These are phyloP conservation scores for Phenoliferia sp. DNA, from an alignment of 1,284 basidiomycete genomes.

Conservation along the genomic window DNA sequence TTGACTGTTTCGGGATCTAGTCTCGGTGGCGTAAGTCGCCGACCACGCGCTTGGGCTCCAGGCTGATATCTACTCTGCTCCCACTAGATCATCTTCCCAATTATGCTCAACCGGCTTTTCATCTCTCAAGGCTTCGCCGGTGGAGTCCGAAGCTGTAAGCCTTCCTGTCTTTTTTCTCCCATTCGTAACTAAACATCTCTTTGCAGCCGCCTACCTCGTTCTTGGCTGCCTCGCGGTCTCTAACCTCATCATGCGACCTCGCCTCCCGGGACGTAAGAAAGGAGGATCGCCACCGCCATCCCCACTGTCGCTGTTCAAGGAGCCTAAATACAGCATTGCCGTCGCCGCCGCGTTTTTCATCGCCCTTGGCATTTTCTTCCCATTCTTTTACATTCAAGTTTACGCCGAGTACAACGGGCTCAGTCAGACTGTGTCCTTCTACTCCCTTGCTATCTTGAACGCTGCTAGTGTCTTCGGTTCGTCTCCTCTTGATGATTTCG, in stretches of 20 bases:
- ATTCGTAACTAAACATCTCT: not conserved
- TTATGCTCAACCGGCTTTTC: constrained; percentile 8
- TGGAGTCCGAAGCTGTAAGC: not conserved
- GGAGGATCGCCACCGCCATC: not conserved
- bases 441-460: constrained; percentile 12
- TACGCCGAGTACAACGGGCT: not conserved
- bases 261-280: not conserved
- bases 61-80: too few species aligned
- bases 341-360: not conserved
- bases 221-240: not conserved
- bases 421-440: not conserved
- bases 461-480: not conserved
- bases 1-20: not conserved
- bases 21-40: not conserved
- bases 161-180: too few species aligned
- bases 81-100: not conserved
- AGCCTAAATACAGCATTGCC: not conserved
- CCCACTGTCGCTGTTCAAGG: not conserved
- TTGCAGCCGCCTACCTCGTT: not conserved
- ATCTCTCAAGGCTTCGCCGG: not conserved
- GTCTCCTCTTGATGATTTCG: not conserved
- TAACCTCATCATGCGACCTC: constrained; percentile 5
- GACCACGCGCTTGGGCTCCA: too few species aligned
- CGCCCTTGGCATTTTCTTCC: not conserved
- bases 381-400: not conserved